phyloP scores from a whole-genome alignment of 2,329 filamentous ascomycete genomes.

The Colletotrichum cereale region DNA sequence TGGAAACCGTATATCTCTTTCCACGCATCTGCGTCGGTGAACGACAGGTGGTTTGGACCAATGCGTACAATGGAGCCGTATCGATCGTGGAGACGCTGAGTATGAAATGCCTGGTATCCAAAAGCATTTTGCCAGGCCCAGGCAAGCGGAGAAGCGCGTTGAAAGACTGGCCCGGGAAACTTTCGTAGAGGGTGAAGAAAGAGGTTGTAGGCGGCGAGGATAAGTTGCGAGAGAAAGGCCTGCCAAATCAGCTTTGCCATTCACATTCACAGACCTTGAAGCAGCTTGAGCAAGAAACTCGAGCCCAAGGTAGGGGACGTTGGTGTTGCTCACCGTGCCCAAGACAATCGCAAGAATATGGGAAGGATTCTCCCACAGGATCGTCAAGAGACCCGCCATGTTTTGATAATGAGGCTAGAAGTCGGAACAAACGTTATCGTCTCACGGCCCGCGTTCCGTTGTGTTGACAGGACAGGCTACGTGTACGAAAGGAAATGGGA shows the following conservation, averaged over 20 bases:
- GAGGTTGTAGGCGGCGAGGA: slow-evolving; percentile 47
- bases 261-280: fast-evolving
- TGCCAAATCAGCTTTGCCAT: background rate
- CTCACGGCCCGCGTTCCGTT: background rate
- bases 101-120: slow-evolving; percentile 24
- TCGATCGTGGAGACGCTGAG: slow-evolving; percentile 40
- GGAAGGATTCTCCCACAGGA: background rate
- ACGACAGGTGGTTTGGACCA: slow-evolving; percentile 54
- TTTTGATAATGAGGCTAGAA: background rate
- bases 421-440: background rate
- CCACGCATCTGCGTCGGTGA: slow-evolving; percentile 51
- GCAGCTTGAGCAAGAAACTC: too few relatives aligned
- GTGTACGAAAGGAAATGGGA: background rate
- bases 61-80: slow-evolving; percentile 54
- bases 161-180: slow-evolving; percentile 47
- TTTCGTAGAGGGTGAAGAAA: slow-evolving; percentile 50
- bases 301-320: background rate
- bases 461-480: background rate
- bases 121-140: slow-evolving; percentile 16
- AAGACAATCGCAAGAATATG: slow-evolving; percentile 13
- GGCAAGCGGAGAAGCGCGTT: slow-evolving; percentile 25
- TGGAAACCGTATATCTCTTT: slow-evolving; percentile 55
- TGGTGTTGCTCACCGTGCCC: background rate
- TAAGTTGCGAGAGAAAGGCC: slow-evolving; percentile 25
- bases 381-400: background rate